These are phyloP conservation scores for Colletotrichum graminicola DNA, from an alignment of 2,329 filamentous ascomycete genomes.

Conservation along the genomic window DNA sequence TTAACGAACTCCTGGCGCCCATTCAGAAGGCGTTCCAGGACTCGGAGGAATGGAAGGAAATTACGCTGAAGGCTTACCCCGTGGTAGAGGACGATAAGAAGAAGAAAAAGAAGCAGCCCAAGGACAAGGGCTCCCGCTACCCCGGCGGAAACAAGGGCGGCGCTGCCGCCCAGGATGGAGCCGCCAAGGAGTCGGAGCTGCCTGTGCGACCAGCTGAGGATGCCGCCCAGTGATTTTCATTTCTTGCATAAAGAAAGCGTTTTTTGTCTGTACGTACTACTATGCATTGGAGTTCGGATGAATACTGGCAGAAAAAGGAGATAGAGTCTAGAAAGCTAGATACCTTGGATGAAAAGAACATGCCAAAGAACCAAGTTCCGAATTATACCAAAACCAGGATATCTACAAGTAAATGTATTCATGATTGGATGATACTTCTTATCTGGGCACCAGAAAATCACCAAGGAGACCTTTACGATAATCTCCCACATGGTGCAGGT, in stretches of 20 bases:
- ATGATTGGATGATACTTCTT: not conserved
- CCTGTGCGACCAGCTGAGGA: slow-evolving; percentile 36
- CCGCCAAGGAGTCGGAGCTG: slow-evolving; percentile 38
- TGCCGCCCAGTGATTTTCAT: slow-evolving; percentile 22
- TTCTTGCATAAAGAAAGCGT: slow-evolving; percentile 28
- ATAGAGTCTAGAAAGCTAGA: slow-evolving; percentile 39
- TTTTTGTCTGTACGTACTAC: slow-evolving; percentile 36
- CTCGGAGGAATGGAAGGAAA: slow-evolving; percentile 81
- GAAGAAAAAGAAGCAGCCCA: slow-evolving; percentile 82
- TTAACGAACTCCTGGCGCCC: slow-evolving; percentile 80
- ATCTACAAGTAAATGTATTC: not conserved
- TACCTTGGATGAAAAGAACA: slow-evolving; percentile 36
- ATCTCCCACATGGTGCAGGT: slow-evolving; percentile 20
- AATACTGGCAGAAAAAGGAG: slow-evolving; percentile 34
- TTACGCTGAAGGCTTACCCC: slow-evolving; percentile 85
- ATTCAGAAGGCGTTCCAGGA: slow-evolving; percentile 81
- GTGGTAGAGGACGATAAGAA: slow-evolving; percentile 66
- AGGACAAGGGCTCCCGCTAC: slow-evolving; percentile 78
- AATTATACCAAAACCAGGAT: not conserved
- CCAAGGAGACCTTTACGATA: not conserved
- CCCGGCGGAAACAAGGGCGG: slow-evolving; percentile 57
- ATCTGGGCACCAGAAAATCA: not conserved
- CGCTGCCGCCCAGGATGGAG: slow-evolving; percentile 31
- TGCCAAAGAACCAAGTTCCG: slow-evolving; percentile 1
- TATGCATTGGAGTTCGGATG: slow-evolving; percentile 40